phyloP scores from a whole-genome alignment of 2,329 filamentous ascomycete species.

The Fusarium sp. region DNA sequence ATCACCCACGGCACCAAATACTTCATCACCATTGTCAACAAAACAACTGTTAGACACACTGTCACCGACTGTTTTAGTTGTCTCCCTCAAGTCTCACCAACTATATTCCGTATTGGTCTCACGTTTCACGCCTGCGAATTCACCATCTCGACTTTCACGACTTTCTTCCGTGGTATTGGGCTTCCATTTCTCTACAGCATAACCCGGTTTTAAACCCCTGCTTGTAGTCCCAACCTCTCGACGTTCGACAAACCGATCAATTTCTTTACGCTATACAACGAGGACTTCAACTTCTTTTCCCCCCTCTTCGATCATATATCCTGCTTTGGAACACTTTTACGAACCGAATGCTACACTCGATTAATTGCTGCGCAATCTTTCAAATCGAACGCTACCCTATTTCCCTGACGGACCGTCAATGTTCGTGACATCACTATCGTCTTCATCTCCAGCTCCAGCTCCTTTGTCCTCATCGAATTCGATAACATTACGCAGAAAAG shows the following conservation, averaged over 20 bases:
- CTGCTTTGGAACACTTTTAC: background rate
- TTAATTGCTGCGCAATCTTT: slow-evolving; percentile 10
- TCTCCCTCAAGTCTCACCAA: slow-evolving; percentile 33
- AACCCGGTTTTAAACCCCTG: slow-evolving; percentile 41
- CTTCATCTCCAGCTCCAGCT: background rate
- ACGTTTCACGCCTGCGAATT: slow-evolving; percentile 22
- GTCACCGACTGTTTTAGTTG: slow-evolving; percentile 25
- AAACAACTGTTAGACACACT: slow-evolving; percentile 12
- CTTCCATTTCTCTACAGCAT: slow-evolving; percentile 18
- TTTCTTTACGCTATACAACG: slow-evolving; percentile 22
- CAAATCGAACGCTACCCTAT: background rate
- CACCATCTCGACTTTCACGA: slow-evolving; percentile 19
- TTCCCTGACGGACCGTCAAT: slow-evolving; percentile 29
- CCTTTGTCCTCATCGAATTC: background rate
- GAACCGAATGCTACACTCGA: background rate
- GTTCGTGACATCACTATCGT: slow-evolving; percentile 30
- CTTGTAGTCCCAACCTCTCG: slow-evolving; percentile 37
- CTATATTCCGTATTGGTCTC: slow-evolving; percentile 17
- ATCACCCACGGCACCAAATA: background rate
- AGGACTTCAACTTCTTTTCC: slow-evolving; percentile 17
- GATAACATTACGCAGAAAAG: slow-evolving; percentile 17
- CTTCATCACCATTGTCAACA: slow-evolving; percentile 25
- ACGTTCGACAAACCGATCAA: slow-evolving; percentile 29
- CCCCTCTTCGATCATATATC: background rate
- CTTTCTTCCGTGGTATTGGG: slow-evolving; percentile 20